Evolutionary conservation across 768 basidiomycete genomes (phyloP).

Genomic region (Erythrobasidium yunnanense): DNA sequence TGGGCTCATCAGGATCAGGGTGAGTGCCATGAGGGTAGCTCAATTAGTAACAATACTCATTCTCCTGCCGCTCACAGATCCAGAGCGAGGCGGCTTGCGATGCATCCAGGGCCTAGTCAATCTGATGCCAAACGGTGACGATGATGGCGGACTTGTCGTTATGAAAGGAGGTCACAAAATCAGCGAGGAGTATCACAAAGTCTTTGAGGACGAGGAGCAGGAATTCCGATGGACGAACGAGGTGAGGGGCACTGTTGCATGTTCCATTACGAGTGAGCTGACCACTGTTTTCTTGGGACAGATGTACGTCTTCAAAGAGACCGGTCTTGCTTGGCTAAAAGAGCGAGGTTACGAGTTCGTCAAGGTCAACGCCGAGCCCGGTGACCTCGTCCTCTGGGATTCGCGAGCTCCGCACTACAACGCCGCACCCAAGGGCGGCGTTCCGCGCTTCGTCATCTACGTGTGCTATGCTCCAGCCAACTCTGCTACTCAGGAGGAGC

Average conservation of each 20-base stretch:
- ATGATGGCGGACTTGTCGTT: slow-evolving; percentile 39
- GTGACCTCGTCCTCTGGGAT: slow-evolving; percentile 42
- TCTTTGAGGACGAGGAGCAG: neutral
- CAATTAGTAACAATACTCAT: neutral
- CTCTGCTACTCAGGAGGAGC: slow-evolving; percentile 10
- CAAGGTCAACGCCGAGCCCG: slow-evolving; percentile 39
- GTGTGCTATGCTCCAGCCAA: neutral
- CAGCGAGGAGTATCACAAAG: slow-evolving; percentile 29
- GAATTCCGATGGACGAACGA: neutral
- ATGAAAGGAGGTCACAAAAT: slow-evolving; percentile 33
- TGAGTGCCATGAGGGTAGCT: neutral
- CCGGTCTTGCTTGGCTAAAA: slow-evolving; percentile 38
- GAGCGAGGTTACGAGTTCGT: slow-evolving; percentile 35
- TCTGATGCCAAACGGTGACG: slow-evolving; percentile 31
- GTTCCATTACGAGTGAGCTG: neutral
- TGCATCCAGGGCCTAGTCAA: slow-evolving; percentile 35
- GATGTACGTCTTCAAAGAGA: slow-evolving; percentile 32
- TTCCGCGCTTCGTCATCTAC: slow-evolving; percentile 19
- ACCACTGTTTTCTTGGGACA: slow-evolving; percentile 22
- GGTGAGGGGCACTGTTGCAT: neutral
- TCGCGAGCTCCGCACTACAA: slow-evolving; percentile 26
- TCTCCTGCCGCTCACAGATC: neutral
- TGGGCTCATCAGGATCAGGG: neutral
- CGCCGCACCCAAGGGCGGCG: slow-evolving; percentile 8
- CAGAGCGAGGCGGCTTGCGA: slow-evolving; percentile 30